phyloP scores from a whole-genome alignment of 2,329 filamentous ascomycete species.

The Aureobasidium sp. region DNA sequence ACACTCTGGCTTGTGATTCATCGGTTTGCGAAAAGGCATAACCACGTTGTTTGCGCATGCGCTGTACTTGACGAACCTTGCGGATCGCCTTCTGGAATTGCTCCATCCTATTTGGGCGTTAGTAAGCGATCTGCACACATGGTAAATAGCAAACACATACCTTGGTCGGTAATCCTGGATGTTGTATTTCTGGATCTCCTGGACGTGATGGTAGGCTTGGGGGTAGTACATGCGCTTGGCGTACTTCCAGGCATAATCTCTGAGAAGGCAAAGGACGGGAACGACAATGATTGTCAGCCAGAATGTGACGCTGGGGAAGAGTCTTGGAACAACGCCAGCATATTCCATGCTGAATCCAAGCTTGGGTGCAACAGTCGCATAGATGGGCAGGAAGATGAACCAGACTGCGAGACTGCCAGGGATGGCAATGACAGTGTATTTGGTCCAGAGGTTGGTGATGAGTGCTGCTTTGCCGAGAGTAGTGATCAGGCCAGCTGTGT shows the following conservation, averaged over 20 bases:
- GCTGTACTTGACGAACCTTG: constrained; percentile 95
- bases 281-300: constrained; percentile 81
- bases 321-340: constrained; percentile 67
- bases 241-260: constrained; percentile 97
- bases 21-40: constrained; percentile 98
- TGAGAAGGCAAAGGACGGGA: constrained; percentile 69
- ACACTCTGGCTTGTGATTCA: constrained; percentile 85
- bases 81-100: constrained; percentile 99
- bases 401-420: constrained; percentile 88
- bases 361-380: constrained; percentile 78
- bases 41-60: constrained; percentile 97
- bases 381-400: constrained; percentile 82
- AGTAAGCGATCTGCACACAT: constrained; percentile 5
- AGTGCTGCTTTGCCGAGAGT: constrained; percentile 91
- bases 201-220: constrained; percentile 93
- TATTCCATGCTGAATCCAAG: constrained; percentile 76
- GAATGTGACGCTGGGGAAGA: constrained; percentile 77
- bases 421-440: constrained; percentile 92
- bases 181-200: constrained; percentile 99
- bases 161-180: constrained; percentile 97
- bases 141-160: constrained; percentile 42
- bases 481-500: constrained; percentile 86
- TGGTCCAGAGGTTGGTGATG: constrained; percentile 97
- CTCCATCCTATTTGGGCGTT: constrained; percentile 63
- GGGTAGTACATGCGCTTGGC: constrained; percentile 95